These are phyloP conservation scores for Phoenix dactylifera DNA, from an alignment of 176 grass and related monocot species.

Conservation along the genomic window DNA sequence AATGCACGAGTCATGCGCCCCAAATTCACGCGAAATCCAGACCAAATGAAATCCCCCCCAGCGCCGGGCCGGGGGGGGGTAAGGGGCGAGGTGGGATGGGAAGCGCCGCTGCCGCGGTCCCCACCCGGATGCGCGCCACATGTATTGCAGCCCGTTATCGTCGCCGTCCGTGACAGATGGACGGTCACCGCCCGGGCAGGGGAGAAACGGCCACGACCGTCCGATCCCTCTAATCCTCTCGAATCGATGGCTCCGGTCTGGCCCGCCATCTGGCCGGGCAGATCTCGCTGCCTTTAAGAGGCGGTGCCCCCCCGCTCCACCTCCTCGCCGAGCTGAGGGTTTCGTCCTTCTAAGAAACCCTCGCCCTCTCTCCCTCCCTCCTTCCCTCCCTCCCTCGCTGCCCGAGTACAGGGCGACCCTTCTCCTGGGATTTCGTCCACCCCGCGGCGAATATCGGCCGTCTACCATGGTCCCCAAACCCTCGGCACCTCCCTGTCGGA, in stretches of 20 bases:
- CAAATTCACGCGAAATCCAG: too few species aligned
- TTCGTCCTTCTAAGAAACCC: neutral
- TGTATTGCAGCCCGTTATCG: conserved; percentile 1
- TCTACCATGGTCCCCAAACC: neutral
- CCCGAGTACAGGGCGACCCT: neutral
- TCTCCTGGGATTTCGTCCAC: neutral
- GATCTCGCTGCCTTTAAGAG: conserved; percentile 18
- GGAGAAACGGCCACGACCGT: neutral
- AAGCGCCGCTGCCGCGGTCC: neutral
- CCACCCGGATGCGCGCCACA: conserved; percentile 19
- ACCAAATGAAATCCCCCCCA: neutral
- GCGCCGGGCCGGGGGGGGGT: too few species aligned
- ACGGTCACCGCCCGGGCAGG: conserved; percentile 1
- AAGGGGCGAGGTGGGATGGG: too few species aligned
- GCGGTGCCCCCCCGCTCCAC: neutral
- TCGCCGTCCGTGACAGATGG: conserved; percentile 22
- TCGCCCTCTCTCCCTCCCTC: neutral
- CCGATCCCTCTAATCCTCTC: neutral
- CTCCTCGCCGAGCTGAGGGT: neutral
- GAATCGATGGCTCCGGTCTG: neutral
- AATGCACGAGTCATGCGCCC: too few species aligned
- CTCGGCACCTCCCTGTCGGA: conserved; percentile 1
- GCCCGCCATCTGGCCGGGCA: neutral
- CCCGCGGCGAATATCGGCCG: neutral
- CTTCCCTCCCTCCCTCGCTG: neutral